Evolutionary conservation across 257 asterid species (phyloP).

Genomic region (Thymus mandschuricus): DNA sequence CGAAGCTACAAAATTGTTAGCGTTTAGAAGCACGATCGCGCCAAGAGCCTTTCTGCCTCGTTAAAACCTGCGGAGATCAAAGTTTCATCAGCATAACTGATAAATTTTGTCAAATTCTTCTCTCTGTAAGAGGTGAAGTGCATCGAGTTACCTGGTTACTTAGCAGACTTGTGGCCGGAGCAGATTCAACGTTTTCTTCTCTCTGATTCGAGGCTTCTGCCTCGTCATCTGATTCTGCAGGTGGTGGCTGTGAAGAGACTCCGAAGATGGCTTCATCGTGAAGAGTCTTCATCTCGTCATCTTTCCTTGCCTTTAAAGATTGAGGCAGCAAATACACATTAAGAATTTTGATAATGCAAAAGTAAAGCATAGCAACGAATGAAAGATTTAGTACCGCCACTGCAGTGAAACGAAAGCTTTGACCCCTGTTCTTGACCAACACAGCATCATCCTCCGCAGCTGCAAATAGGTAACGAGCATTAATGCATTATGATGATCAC

Average conservation of each 20-base stretch:
- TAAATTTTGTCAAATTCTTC: not conserved
- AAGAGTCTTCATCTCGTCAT: constrained; percentile 67
- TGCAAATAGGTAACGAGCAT: constrained; percentile 34
- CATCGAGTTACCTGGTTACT: constrained; percentile 68
- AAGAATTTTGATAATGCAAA: constrained; percentile 5
- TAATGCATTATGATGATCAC: constrained; percentile 1
- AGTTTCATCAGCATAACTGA: constrained; percentile 9
- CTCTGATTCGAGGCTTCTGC: constrained; percentile 32
- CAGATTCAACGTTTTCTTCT: constrained; percentile 38
- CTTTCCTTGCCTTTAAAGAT: constrained; percentile 60
- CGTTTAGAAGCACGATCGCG: constrained; percentile 67
- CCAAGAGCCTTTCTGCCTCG: constrained; percentile 78
- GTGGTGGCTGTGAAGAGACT: constrained; percentile 48
- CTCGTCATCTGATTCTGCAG: constrained; percentile 43
- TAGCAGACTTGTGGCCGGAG: constrained; percentile 48
- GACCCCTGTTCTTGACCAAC: constrained; percentile 80
- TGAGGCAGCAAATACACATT: constrained; percentile 2
- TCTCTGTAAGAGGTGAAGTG: not conserved
- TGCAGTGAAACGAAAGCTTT: constrained; percentile 84
- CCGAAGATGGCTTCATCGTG: constrained; percentile 94
- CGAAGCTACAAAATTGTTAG: constrained; percentile 24
- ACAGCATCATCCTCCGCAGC: constrained; percentile 84
- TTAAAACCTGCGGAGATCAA: constrained; percentile 48
- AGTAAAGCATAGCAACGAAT: not conserved
- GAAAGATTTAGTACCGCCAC: constrained; percentile 54